A percentile compares a stretch with the other conserved stretches of the same genome.
These are phyloP conservation scores for Panicum virgatum DNA, from an alignment of 202 grass and related monocot genomes.

Conservation along the genomic window DNA sequence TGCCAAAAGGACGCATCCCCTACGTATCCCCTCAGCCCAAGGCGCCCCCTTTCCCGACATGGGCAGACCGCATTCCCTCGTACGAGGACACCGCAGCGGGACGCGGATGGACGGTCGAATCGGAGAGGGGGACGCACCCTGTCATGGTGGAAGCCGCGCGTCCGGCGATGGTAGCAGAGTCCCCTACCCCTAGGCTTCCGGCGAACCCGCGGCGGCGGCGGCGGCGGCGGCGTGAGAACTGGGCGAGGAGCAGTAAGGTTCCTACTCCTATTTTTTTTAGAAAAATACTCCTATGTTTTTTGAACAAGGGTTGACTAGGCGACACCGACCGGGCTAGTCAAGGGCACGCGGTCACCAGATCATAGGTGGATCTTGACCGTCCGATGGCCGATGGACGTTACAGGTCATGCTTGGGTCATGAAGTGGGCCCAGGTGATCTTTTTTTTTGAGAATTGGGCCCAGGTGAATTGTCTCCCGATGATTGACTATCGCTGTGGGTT, in stretches of 20 bases:
- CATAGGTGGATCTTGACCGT: neutral
- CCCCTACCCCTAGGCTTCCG: constrained; percentile 53
- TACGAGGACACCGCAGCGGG: neutral
- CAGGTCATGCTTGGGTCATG: accelerated
- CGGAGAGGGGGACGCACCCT: constrained; percentile 28
- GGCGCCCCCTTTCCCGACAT: neutral
- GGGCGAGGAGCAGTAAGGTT: neutral
- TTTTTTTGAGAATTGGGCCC: too few species aligned
- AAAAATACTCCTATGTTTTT: neutral
- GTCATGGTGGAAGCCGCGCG: constrained; percentile 25
- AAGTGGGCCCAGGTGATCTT: neutral
- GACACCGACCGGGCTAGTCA: neutral
- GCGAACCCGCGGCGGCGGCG: constrained; percentile 16
- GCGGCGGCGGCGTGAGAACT: neutral
- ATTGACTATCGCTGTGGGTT: neutral
- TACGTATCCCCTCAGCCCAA: neutral
- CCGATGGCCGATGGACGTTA: neutral
- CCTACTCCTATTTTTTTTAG: neutral
- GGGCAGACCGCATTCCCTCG: neutral
- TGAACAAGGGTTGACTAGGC: constrained; percentile 33
- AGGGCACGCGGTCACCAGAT: neutral
- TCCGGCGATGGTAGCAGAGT: neutral
- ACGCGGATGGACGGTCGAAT: neutral
- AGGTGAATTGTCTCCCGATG: neutral
- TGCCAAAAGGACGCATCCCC: neutral